These are phyloP conservation scores for Coemansia sp. DNA, from an alignment of 192 early-diverging fungal genomes.

Conservation along the genomic window DNA sequence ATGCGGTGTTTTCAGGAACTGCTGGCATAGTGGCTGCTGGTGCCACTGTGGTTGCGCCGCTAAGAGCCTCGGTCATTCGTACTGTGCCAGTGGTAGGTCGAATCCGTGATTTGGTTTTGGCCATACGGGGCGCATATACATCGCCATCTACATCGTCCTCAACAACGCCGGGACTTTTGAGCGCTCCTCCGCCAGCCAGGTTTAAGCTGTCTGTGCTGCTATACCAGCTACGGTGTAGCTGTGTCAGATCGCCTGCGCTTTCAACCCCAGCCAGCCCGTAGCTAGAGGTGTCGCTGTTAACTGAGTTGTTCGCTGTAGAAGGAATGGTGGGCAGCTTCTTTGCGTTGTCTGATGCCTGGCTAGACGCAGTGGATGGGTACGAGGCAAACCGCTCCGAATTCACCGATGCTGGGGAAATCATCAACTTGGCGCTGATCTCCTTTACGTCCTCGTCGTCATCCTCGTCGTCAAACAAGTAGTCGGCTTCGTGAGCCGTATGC, in stretches of 20 bases:
- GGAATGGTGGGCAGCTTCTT: conserved; percentile 26
- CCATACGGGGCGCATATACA: conserved; percentile 17
- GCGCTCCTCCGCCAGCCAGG: conserved; percentile 31
- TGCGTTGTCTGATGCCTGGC: conserved; percentile 21
- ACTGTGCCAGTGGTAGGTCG: conserved; percentile 15
- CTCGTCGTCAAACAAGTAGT: conserved; percentile 48
- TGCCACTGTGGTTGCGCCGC: too few species aligned
- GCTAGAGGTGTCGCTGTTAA: conserved; percentile 11
- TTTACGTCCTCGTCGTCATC: conserved; percentile 17
- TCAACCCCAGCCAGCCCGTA: conserved; percentile 1
- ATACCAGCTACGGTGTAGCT: conserved; percentile 51
- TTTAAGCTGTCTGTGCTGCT: conserved; percentile 50
- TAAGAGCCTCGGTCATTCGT: conserved; percentile 3
- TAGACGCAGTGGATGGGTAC: conserved; percentile 39
- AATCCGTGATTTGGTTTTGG: conserved; percentile 36
- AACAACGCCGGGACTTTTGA: conserved; percentile 11
- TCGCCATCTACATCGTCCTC: conserved; percentile 12
- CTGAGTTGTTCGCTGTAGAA: conserved; percentile 25
- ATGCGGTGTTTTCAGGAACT: background rate
- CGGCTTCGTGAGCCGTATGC: conserved; percentile 31
- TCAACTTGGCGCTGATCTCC: conserved; percentile 17
- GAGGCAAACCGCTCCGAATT: conserved; percentile 36
- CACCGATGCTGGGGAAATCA: conserved; percentile 44
- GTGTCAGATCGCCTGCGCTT: conserved; percentile 31
- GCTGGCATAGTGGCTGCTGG: conserved; percentile 5